Conservation (phyloP, 2,329 filamentous ascomycete genomes). For the Malbranchea zuffiana region DNA sequence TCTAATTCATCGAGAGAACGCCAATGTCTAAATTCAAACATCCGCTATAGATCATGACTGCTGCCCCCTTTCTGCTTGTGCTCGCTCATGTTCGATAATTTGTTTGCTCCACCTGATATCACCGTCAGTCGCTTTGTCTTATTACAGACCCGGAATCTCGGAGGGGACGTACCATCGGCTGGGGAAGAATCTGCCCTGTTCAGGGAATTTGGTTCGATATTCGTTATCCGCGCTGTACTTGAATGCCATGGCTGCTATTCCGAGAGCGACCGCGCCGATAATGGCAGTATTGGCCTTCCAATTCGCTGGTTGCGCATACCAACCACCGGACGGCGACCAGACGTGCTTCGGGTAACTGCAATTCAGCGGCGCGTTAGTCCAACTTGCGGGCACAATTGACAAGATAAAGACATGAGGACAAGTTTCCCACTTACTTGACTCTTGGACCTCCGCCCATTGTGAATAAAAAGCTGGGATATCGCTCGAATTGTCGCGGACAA, state of each 20-base stretch:
- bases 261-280: slow-evolving; percentile 56
- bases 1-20: slow-evolving; percentile 7
- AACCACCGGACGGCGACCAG: slow-evolving; percentile 96
- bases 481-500: slow-evolving; percentile 11
- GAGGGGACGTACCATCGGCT: slow-evolving; percentile 59
- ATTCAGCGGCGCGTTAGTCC: slow-evolving; percentile 5
- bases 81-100: slow-evolving; percentile 56
- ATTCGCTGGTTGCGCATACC: slow-evolving; percentile 90
- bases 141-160: slow-evolving; percentile 7
- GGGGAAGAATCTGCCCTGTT: slow-evolving; percentile 66
- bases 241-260: slow-evolving; percentile 58
- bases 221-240: slow-evolving; percentile 65
- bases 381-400: slow-evolving; percentile 15
- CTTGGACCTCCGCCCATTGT: slow-evolving; percentile 67
- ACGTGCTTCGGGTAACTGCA: slow-evolving; percentile 92
- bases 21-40: not conserved
- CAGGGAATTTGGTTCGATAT: slow-evolving; percentile 62
- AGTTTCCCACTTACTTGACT: slow-evolving; percentile 53
- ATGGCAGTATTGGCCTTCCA: slow-evolving; percentile 88
- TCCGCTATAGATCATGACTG: slow-evolving; percentile 6
- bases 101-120: slow-evolving; percentile 56
- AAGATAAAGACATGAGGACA: slow-evolving; percentile 28
- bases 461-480: slow-evolving; percentile 17
- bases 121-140: slow-evolving; percentile 15
- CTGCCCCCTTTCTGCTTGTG: slow-evolving; percentile 29